Percentiles rank a stretch among this genome's conserved stretches.
Conservation (phyloP, 225 moss, liverwort and hornwort species). For the Marchantia polymorpha region DNA sequence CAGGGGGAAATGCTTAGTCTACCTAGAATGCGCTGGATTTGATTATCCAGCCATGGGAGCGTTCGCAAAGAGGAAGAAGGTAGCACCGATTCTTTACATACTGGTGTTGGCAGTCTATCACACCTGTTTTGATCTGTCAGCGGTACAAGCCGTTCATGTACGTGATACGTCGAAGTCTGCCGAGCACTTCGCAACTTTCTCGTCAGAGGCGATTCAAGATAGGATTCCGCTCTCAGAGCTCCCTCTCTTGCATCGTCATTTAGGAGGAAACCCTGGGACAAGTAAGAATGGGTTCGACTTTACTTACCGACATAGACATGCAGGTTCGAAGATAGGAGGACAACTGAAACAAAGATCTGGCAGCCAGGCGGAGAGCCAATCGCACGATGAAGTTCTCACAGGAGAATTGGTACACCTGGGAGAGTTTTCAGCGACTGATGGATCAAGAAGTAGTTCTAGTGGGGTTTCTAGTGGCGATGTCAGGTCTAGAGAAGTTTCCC, state of each 20-base stretch:
- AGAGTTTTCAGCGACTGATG: neutral
- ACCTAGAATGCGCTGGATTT: slow-evolving; percentile 22
- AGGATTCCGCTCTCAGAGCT: neutral
- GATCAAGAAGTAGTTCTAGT: neutral
- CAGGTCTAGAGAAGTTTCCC: neutral
- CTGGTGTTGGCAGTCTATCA: neutral
- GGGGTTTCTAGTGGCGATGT: neutral
- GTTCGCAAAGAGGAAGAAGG: slow-evolving; percentile 37
- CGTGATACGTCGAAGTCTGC: slow-evolving; percentile 6
- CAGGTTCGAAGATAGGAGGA: neutral
- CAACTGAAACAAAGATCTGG: neutral
- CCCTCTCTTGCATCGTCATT: slow-evolving; percentile 6
- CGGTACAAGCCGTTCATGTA: neutral
- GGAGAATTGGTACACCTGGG: neutral
- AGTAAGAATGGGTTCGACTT: neutral
- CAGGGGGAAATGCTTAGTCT: neutral
- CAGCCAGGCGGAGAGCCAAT: neutral
- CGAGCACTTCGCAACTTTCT: neutral
- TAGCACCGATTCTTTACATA: slow-evolving; percentile 1
- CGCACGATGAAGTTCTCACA: neutral
- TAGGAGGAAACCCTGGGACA: slow-evolving; percentile 13
- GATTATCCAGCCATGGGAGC: slow-evolving; percentile 32
- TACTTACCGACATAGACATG: neutral
- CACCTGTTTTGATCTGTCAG: neutral
- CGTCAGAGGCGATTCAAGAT: slow-evolving; percentile 1